phyloP scores from a whole-genome alignment of 306 rosid genomes.

The Myrica gale region DNA sequence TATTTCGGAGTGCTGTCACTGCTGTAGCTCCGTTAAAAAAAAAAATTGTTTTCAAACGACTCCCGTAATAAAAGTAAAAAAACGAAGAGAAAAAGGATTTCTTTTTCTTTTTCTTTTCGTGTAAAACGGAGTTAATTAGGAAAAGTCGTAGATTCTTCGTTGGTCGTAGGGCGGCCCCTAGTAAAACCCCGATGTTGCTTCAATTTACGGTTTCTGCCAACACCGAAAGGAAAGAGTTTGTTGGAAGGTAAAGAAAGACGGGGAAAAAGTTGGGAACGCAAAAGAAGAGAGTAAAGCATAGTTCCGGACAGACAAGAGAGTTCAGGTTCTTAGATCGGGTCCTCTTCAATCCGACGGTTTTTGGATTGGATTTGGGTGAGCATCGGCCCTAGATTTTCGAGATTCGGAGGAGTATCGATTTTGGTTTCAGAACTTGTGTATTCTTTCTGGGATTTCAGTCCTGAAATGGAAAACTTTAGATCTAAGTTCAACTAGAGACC shows the following conservation, averaged over 20 bases:
- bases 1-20: too few species aligned
- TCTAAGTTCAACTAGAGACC: background rate
- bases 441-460: background rate
- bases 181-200: conserved; percentile 13
- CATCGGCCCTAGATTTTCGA: background rate
- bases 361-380: background rate
- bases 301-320: background rate
- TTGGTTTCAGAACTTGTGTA: background rate
- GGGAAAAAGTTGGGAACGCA: background rate
- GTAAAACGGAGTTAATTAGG: background rate
- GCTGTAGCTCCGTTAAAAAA: too few species aligned
- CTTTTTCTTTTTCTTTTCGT: background rate
- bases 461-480: background rate
- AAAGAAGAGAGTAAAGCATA: background rate
- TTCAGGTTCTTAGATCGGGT: conserved; percentile 1
- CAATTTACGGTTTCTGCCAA: conserved; percentile 43
- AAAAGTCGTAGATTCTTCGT: conserved; percentile 41
- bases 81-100: too few species aligned
- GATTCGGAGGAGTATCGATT: background rate
- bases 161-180: conserved; percentile 18
- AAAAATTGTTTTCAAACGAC: too few species aligned
- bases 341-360: background rate
- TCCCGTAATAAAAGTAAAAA: background rate
- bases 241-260: conserved; percentile 1
- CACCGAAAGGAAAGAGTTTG: conserved; percentile 16